Percentiles rank a stretch among this genome's conserved stretches.
Evolutionary conservation across 176 grass and related monocot species (phyloP).

Genomic region (Typha latifolia): DNA sequence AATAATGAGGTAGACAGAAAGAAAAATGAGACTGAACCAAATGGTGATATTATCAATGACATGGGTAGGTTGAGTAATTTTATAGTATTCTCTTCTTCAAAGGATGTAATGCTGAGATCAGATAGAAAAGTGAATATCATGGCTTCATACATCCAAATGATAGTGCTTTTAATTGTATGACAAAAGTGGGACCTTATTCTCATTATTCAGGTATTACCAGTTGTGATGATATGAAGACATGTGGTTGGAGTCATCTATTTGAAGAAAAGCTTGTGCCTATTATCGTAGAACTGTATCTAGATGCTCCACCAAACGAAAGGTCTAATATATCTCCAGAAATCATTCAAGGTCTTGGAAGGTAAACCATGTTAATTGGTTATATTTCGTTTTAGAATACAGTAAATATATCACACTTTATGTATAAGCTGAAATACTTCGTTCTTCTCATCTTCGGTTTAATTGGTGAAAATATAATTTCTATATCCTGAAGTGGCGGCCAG

Average conservation of each 20-base stretch:
- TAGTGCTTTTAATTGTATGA: constrained; percentile 17
- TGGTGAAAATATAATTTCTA: too few species aligned
- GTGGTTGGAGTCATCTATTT: constrained; percentile 69
- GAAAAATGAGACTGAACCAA: constrained; percentile 9
- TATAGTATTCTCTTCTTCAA: neutral
- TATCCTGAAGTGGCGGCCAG: too few species aligned
- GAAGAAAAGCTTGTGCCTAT: constrained; percentile 84
- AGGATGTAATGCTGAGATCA: neutral
- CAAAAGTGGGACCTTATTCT: constrained; percentile 32
- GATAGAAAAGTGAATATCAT: neutral
- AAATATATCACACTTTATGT: neutral
- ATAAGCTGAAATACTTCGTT: neutral
- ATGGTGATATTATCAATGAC: constrained; percentile 18
- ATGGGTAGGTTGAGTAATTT: constrained; percentile 4
- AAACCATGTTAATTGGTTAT: constrained; percentile 7
- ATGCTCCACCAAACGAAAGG: constrained; percentile 77
- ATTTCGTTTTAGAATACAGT: neutral
- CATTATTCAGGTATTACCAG: constrained; percentile 29
- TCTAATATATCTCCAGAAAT: constrained; percentile 63
- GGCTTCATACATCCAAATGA: constrained; percentile 5
- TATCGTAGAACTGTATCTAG: constrained; percentile 73
- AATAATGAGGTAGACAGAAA: constrained; percentile 20
- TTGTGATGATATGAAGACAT: constrained; percentile 29
- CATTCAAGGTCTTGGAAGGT: constrained; percentile 92
- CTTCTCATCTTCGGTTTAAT: too few species aligned